Evolutionary conservation across 345 rosid genomes (phyloP), one percentile per base, ranked within the genome.

Genomic region (Bruguiera gymnorhiza): DNA sequence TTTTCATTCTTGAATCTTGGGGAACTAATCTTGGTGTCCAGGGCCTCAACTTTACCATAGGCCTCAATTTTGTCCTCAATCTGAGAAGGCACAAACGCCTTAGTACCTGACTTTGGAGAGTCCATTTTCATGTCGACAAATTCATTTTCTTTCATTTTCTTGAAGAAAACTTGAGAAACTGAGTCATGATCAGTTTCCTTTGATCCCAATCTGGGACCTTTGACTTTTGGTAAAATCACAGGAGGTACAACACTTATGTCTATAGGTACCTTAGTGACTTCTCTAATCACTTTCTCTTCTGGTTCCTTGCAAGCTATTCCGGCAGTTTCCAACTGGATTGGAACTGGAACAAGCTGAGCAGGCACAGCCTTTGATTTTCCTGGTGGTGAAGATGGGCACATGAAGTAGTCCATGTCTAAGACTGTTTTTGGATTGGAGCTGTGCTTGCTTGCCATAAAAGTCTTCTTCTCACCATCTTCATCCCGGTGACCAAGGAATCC

Each of bases 111-210:
- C 80, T 70, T 84, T 15, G 93, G 95, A 21, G 88, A 79, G 80
- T 86, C 93, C 88, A 89, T 43, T 85, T 84, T 93, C 95, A 91
- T 89, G 97, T 94, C 98, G 95, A 80, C 93, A 63, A 87, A 93
- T 93, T 94, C 84, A 78, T 76, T 80, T 80, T 89, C 95, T 87
- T 82, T 88, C 82, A 74, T 74, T 79, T 83, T 91, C 86, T 84
- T 91, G 85, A 93, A 93, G 96, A 85, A 91, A 75, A 94, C 88
- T 75, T 87, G 89, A 52, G 96, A 87, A 31, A 80, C 88, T 73
- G 83, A 79, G 50, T 88, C 92, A 72, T 82, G 89, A 75, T 84
- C 91, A 59, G 77, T 63, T 65, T 62, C 79, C 50, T 73, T n/a
- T 23, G 74, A 67, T 57, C 63, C 83, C 19, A 37, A 31, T 9